These are phyloP conservation scores for Moricandia arvensis DNA, from an alignment of 345 rosid species.

Conservation along the genomic window DNA sequence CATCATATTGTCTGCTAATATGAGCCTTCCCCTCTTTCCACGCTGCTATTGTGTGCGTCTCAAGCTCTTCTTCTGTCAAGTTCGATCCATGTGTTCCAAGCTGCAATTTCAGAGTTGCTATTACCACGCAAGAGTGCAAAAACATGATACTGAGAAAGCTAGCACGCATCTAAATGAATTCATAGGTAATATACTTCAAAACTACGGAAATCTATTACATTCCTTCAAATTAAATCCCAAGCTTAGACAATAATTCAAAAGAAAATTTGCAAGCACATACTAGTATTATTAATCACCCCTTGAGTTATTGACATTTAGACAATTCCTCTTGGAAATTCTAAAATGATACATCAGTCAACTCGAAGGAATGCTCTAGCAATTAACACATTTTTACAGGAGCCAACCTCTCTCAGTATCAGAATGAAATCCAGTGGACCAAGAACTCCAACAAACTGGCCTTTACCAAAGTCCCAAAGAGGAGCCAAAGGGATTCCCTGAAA, in stretches of 20 bases:
- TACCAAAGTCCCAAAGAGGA: constrained; percentile 75
- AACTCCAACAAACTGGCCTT: constrained; percentile 78
- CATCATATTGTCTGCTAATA: constrained; percentile 70
- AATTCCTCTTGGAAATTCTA: neutral
- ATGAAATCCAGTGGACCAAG: constrained; percentile 80
- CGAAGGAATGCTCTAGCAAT: neutral
- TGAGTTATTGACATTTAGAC: no score
- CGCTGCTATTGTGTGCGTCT: constrained; percentile 87
- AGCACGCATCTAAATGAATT: constrained; percentile 8
- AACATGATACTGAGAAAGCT: constrained; percentile 9
- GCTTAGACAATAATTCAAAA: neutral
- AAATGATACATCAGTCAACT: neutral
- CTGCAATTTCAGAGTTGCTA: constrained; percentile 44
- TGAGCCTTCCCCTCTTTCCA: constrained; percentile 91
- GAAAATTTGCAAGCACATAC: neutral
- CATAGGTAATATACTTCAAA: neutral
- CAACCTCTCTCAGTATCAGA: constrained; percentile 74
- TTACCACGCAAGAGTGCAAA: constrained; percentile 19
- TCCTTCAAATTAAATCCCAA: neutral
- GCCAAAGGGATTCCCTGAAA: constrained; percentile 76
- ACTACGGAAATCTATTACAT: neutral
- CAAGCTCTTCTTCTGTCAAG: constrained; percentile 87
- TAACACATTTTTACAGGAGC: constrained; percentile 10
- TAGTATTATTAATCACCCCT: neutral
- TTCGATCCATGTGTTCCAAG: constrained; percentile 78